Evolutionary conservation across 495 filamentous ascomycete species (phyloP), one percentile per base, ranked within the genome.

Genomic region (Penicillium flavigenum): DNA sequence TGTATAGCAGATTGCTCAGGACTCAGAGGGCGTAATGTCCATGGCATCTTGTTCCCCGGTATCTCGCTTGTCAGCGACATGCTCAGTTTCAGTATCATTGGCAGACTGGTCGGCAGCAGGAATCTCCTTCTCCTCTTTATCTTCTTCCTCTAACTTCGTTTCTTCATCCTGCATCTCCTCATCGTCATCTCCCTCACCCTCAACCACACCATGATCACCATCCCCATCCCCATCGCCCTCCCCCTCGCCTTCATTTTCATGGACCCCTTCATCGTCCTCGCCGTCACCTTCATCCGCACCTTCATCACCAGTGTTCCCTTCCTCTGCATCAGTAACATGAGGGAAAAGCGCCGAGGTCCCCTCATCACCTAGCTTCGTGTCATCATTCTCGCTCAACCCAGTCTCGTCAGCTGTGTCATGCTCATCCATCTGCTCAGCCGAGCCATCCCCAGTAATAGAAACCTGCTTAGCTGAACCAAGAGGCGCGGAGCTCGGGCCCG

Each of bases 361-460:
- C 32, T 77, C 70, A 51, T 71, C 78, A 43, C 82, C 76, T 4
- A 81, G 78, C 34, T 70, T 68, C 58, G 72, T 74, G 26, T 82
- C 80, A 32, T 83, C 80, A 5, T 86, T 79, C 52, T 92, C 89
- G 51, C 86, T 91, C 8, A 92, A 72, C 57, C 92, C 89, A 65
- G 87, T 91, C 71, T 92, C 89, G 60, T 91, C 89, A 0, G 86
- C 89, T 50, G 83, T 87, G 54, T 91, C 89, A 57, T 89, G 86
- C 14, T 77, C 79, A 31, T 68, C 74, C 27, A 73, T 73, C 20
- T 66, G 68, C 48, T 41, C 72, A 52, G 51, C 57, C 27, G 24
- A 51, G 6, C 34, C 31, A 47, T 67, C 67, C 4, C 60, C 70
- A 16, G 52, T 54, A 7, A 38, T 17, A 41, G 63, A 43, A 16